A percentile compares a stretch with the other conserved stretches of the same genome.
phyloP scores from a whole-genome alignment of 2,329 filamentous ascomycete genomes.

The Amesomyces nigricolor region DNA sequence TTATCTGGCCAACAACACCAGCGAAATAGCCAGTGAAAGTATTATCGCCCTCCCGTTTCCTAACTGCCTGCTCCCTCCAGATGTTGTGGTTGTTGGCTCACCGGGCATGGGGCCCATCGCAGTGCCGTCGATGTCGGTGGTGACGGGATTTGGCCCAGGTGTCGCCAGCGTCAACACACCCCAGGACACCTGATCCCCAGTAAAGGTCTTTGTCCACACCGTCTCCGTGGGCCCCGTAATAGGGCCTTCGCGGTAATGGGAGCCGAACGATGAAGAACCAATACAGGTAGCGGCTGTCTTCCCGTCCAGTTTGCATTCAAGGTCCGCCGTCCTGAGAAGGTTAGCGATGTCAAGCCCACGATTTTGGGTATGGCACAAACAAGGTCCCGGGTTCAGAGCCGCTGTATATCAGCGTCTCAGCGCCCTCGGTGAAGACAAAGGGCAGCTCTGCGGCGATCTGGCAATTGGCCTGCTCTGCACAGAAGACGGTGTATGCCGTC shows the following conservation, averaged over 20 bases:
- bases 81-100: background rate
- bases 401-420: conserved; percentile 40
- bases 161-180: conserved; percentile 40
- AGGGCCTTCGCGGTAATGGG: conserved; percentile 35
- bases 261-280: conserved; percentile 42
- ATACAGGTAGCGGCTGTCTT: conserved; percentile 43
- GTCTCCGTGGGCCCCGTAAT: conserved; percentile 40
- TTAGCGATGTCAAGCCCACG: background rate
- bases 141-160: conserved; percentile 30
- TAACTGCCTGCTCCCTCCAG: background rate
- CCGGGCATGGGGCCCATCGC: conserved; percentile 12
- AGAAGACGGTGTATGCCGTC: conserved; percentile 47
- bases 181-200: conserved; percentile 39
- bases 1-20: conserved; percentile 6
- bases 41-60: background rate
- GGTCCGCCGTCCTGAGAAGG: conserved; percentile 37
- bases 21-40: background rate
- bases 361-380: conserved; percentile 29
- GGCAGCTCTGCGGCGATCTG: conserved; percentile 42
- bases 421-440: conserved; percentile 43
- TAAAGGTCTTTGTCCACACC: conserved; percentile 42
- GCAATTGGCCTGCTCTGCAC: conserved; percentile 38
- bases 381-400: conserved; percentile 40
- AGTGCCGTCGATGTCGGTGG: conserved; percentile 21
- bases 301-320: conserved; percentile 39